These are phyloP conservation scores for Aspergillus mulundensis DNA, from an alignment of 495 filamentous ascomycete genomes.

Conservation along the genomic window DNA sequence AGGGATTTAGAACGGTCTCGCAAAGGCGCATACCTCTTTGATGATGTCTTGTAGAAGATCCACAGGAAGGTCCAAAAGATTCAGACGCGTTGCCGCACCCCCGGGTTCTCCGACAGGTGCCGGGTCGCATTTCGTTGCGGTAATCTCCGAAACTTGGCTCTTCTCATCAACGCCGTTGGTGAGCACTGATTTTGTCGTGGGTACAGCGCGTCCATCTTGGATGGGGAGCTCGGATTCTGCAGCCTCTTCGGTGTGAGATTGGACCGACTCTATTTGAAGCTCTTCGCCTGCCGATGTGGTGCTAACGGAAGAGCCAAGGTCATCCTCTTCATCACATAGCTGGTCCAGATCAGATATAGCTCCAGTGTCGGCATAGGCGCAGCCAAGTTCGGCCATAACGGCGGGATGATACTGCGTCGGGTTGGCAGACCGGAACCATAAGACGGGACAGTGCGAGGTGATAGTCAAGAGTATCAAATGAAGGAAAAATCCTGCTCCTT, in stretches of 20 bases:
- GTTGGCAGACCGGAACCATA: neutral
- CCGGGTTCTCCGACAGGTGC: neutral
- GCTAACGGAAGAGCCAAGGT: slow-evolving; percentile 31
- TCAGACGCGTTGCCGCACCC: slow-evolving; percentile 33
- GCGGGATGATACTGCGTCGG: slow-evolving; percentile 8
- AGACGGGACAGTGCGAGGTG: neutral
- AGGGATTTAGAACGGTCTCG: neutral
- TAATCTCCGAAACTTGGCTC: neutral
- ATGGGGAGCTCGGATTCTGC: slow-evolving; percentile 6
- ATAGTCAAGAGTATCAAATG: neutral
- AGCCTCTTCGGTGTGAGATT: slow-evolving; percentile 15
- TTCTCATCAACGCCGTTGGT: slow-evolving; percentile 3
- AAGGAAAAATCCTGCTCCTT: slow-evolving; percentile 13
- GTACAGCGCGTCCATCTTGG: slow-evolving; percentile 1
- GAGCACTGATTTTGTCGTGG: slow-evolving; percentile 4
- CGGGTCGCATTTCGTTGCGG: neutral
- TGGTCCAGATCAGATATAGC: slow-evolving; percentile 24
- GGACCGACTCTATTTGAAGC: slow-evolving; percentile 28
- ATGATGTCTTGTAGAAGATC: slow-evolving; percentile 86
- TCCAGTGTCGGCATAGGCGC: slow-evolving; percentile 13
- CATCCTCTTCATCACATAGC: slow-evolving; percentile 35
- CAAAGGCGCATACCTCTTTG: slow-evolving; percentile 63
- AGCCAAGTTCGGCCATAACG: slow-evolving; percentile 20
- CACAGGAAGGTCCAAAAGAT: slow-evolving; percentile 76
- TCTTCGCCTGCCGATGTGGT: slow-evolving; percentile 25